Percentiles rank a stretch among this genome's conserved stretches.
phyloP scores from a whole-genome alignment of 306 rosid genomes.

The Luffa aegyptiaca region DNA sequence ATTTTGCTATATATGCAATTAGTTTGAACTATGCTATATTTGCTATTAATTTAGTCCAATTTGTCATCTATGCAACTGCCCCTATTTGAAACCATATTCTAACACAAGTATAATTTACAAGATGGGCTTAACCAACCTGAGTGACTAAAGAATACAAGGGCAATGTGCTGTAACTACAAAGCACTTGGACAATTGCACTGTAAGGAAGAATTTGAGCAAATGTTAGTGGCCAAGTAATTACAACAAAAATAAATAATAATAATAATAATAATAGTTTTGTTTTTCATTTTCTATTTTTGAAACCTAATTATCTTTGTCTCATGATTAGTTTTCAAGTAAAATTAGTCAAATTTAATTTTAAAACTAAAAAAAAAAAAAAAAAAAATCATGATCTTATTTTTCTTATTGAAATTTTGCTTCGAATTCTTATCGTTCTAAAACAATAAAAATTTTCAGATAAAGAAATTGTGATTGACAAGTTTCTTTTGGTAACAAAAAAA shows the following conservation, averaged over 20 bases:
- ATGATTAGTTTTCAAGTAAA: neutral
- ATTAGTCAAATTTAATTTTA: neutral
- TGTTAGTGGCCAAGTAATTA: neutral
- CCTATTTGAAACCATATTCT: neutral
- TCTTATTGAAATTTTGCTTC: neutral
- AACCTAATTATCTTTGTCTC: no score
- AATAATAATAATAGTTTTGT: no score
- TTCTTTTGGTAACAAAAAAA: neutral
- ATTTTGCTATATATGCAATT: no score
- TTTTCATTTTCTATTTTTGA: no score
- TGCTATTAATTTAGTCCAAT: no score
- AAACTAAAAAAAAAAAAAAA: no score
- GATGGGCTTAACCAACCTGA: constrained; percentile 36
- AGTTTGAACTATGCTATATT: no score
- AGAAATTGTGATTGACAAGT: neutral
- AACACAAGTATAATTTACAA: neutral
- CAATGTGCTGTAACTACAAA: constrained; percentile 84
- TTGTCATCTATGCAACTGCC: no score
- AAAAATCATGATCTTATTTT: no score
- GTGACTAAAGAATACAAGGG: constrained; percentile 70
- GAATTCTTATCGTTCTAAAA: neutral
- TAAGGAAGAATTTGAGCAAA: neutral
- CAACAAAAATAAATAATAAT: neutral
- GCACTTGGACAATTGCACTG: constrained; percentile 84
- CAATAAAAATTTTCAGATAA: no score